phyloP scores from a whole-genome alignment of 1,284 basidiomycete species.

The Prillingera fragicola region DNA sequence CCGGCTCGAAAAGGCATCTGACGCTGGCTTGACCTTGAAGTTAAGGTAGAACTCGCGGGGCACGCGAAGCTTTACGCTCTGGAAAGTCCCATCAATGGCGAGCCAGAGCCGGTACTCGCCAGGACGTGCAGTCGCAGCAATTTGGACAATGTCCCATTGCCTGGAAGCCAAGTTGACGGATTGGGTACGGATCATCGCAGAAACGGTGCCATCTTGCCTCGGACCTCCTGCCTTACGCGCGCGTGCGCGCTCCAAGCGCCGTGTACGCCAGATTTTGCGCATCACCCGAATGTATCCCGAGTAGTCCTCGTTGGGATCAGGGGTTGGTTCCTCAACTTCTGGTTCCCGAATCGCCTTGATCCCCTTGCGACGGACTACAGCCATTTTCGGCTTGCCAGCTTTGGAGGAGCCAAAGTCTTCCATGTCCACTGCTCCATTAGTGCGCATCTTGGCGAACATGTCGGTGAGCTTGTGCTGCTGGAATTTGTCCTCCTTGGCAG shows the following conservation, averaged over 20 bases:
- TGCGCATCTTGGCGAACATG: slow-evolving; percentile 68
- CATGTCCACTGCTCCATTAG: slow-evolving; percentile 23
- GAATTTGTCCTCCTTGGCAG: slow-evolving; percentile 88
- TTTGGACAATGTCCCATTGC: slow-evolving; percentile 90
- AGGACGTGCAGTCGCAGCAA: slow-evolving; percentile 67
- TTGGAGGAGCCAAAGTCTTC: slow-evolving; percentile 54
- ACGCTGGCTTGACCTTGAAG: slow-evolving; percentile 62
- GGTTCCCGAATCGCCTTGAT: slow-evolving; percentile 50
- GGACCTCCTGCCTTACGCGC: slow-evolving; percentile 47
- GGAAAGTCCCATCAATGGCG: slow-evolving; percentile 71
- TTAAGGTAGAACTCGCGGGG: slow-evolving; percentile 91
- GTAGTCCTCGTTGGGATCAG: slow-evolving; percentile 64
- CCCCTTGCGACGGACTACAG: slow-evolving; percentile 57
- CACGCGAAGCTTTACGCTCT: slow-evolving; percentile 74
- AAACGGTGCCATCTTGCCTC: slow-evolving; percentile 51
- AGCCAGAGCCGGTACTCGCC: slow-evolving; percentile 91
- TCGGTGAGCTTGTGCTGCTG: slow-evolving; percentile 96
- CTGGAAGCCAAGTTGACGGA: slow-evolving; percentile 60
- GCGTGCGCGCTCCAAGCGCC: slow-evolving; percentile 51
- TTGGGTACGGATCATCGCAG: slow-evolving; percentile 73
- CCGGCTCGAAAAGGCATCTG: slow-evolving; percentile 61
- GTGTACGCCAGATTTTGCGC: slow-evolving; percentile 71
- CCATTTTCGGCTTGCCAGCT: slow-evolving; percentile 45
- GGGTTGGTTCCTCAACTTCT: slow-evolving; percentile 41
- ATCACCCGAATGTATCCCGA: slow-evolving; percentile 73